Evolutionary conservation across 1,284 basidiomycete species (phyloP).

Genomic region (Phellinidium pouzarii): DNA sequence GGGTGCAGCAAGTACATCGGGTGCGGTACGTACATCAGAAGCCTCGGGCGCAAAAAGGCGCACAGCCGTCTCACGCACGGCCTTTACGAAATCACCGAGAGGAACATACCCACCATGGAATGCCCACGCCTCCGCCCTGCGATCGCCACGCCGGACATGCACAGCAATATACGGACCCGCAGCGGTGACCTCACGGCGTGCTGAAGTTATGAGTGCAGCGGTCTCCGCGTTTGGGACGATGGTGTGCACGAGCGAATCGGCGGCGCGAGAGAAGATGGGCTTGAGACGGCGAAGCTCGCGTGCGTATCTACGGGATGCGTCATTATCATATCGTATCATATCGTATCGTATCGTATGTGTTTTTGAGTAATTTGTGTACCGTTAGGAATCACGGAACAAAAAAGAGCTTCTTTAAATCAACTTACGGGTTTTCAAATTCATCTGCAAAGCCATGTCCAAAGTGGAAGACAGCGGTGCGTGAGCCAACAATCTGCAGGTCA

Average conservation of each 20-base stretch:
- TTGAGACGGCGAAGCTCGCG: conserved; percentile 48
- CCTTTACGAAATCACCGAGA: conserved; percentile 39
- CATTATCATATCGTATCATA: too few species aligned
- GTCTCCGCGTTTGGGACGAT: conserved; percentile 48
- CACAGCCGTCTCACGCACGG: conserved; percentile 36
- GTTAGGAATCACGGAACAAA: too few species aligned
- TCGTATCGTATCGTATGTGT: too few species aligned
- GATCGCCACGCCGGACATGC: conserved; percentile 58
- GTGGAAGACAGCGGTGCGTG: conserved; percentile 58
- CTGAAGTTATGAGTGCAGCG: conserved; percentile 40
- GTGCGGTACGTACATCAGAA: too few species aligned
- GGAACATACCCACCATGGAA: conserved; percentile 45
- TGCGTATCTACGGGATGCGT: conserved; percentile 46
- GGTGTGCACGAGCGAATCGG: conserved; percentile 40
- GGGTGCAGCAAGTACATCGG: too few species aligned
- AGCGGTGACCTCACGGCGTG: conserved; percentile 46
- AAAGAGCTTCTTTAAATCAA: neutral
- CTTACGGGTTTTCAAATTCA: conserved; percentile 57
- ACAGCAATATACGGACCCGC: conserved; percentile 38
- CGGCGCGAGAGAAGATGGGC: conserved; percentile 44
- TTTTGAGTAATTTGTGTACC: too few species aligned
- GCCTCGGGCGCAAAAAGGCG: too few species aligned
- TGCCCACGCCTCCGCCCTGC: conserved; percentile 37
- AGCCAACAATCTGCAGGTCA: conserved; percentile 46
- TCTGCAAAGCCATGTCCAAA: conserved; percentile 49